These are phyloP conservation scores for Fusarium sp. DNA, from an alignment of 2,329 filamentous ascomycete genomes.

Conservation along the genomic window DNA sequence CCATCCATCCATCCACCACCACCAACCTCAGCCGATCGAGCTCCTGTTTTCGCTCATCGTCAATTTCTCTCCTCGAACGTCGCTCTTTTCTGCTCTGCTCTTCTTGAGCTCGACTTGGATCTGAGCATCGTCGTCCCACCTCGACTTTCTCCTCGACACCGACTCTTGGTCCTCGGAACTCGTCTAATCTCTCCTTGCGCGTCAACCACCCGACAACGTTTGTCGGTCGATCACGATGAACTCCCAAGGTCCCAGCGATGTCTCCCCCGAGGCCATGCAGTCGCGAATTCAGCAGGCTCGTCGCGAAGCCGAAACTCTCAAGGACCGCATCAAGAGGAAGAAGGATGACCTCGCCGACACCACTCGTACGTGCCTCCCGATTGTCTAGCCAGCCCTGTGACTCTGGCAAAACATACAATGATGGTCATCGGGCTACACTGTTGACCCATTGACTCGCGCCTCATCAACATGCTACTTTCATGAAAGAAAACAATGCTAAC, in stretches of 20 bases:
- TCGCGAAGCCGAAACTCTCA: slow-evolving; percentile 96
- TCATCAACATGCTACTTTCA: not conserved
- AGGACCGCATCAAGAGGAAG: slow-evolving; percentile 99
- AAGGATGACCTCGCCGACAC: slow-evolving; percentile 99
- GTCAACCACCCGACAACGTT: slow-evolving; percentile 22
- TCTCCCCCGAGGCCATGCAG: slow-evolving; percentile 87
- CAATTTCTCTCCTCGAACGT: slow-evolving; percentile 40
- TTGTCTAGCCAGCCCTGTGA: slow-evolving; percentile 11
- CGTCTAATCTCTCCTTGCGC: slow-evolving; percentile 37
- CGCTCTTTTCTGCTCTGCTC: slow-evolving; percentile 45
- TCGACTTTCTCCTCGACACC: slow-evolving; percentile 33
- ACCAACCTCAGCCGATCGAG: slow-evolving; percentile 48
- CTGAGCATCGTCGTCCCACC: slow-evolving; percentile 38
- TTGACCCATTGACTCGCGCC: not conserved
- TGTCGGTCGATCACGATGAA: slow-evolving; percentile 64
- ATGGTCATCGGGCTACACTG: not conserved
- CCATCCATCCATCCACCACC: slow-evolving; percentile 21
- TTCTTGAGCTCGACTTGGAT: slow-evolving; percentile 44
- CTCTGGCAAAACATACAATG: slow-evolving; percentile 4
- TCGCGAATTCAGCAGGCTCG: slow-evolving; percentile 92
- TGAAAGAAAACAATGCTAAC: slow-evolving; percentile 46
- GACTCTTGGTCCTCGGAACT: slow-evolving; percentile 33
- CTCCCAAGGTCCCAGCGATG: slow-evolving; percentile 71
- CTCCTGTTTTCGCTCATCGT: slow-evolving; percentile 42
- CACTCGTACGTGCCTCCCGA: slow-evolving; percentile 79